phyloP scores from a whole-genome alignment of 2,329 filamentous ascomycete species.

The Pleochaeta shiraiana region DNA sequence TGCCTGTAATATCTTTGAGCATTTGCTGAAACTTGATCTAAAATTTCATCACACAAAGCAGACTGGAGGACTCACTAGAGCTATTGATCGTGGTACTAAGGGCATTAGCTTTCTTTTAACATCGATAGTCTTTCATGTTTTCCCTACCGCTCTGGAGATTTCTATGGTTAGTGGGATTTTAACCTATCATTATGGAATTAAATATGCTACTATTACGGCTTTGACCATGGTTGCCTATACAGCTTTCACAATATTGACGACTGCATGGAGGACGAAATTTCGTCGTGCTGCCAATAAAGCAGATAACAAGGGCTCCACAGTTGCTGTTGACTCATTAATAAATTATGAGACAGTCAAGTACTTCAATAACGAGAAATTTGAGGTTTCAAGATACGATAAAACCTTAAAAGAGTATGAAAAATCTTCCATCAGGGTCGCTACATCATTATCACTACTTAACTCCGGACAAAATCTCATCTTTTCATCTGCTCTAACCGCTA shows the following conservation, averaged over 20 bases:
- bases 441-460: conserved; percentile 81
- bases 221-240: conserved; percentile 86
- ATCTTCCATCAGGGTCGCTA: conserved; percentile 92
- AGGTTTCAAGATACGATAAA: conserved; percentile 75
- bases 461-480: conserved; percentile 95
- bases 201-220: conserved; percentile 80
- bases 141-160: conserved; percentile 87
- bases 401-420: conserved; percentile 73
- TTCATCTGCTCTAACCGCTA: conserved; percentile 73
- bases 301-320: conserved; percentile 86
- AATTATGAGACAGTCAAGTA: conserved; percentile 99
- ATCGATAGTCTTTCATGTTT: conserved; percentile 95
- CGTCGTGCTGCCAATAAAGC: conserved; percentile 86
- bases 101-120: conserved; percentile 94
- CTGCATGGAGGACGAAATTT: conserved; percentile 94
- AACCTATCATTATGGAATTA: conserved; percentile 82
- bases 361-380: conserved; percentile 97
- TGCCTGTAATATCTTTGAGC: conserved; percentile 78
- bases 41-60: conserved; percentile 89
- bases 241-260: conserved; percentile 93
- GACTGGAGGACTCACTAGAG: conserved; percentile 80
- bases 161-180: conserved; percentile 89
- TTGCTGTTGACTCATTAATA: conserved; percentile 90
- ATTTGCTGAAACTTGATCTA: conserved; percentile 70
- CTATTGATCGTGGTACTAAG: conserved; percentile 93